A percentile compares a stretch with the other conserved stretches of the same genome.
phyloP scores from a whole-genome alignment of 2,329 filamentous ascomycete species.

The Diaporthe longicolla region DNA sequence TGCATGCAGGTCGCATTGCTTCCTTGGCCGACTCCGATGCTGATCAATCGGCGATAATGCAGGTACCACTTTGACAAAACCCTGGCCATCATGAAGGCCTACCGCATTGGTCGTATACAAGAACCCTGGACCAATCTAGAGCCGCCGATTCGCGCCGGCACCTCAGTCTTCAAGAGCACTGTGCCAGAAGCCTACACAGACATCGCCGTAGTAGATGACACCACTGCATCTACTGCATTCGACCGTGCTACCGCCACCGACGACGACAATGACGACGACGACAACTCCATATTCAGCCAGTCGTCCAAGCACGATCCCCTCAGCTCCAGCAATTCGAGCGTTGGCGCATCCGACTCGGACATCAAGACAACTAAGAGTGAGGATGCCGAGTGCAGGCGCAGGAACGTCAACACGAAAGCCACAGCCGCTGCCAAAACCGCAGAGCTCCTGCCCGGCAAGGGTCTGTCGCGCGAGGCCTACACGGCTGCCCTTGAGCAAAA shows the following conservation, averaged over 20 bases:
- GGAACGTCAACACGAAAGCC: neutral
- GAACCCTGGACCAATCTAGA: conserved; percentile 69
- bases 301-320: conserved; percentile 30
- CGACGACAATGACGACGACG: conserved; percentile 4
- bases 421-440: conserved; percentile 22
- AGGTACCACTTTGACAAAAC: conserved; percentile 71
- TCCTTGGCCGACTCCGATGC: conserved; percentile 39
- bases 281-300: conserved; percentile 34
- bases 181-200: neutral
- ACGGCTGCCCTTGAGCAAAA: conserved; percentile 42
- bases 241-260: conserved; percentile 12
- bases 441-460: conserved; percentile 31
- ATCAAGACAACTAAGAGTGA: neutral
- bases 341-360: conserved; percentile 16
- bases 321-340: conserved; percentile 39
- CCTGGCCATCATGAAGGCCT: conserved; percentile 70
- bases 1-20: conserved; percentile 11
- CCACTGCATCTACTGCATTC: neutral
- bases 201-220: neutral
- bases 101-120: conserved; percentile 66
- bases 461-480: conserved; percentile 41
- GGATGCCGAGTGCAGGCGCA: conserved; percentile 18
- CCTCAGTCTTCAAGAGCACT: conserved; percentile 20
- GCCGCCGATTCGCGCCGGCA: conserved; percentile 64
- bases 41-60: conserved; percentile 48